Evolutionary conservation across 225 moss, liverwort and hornwort genomes (phyloP), one percentile per base, ranked within the genome.

Genomic region (Pleurozium schreberi): DNA sequence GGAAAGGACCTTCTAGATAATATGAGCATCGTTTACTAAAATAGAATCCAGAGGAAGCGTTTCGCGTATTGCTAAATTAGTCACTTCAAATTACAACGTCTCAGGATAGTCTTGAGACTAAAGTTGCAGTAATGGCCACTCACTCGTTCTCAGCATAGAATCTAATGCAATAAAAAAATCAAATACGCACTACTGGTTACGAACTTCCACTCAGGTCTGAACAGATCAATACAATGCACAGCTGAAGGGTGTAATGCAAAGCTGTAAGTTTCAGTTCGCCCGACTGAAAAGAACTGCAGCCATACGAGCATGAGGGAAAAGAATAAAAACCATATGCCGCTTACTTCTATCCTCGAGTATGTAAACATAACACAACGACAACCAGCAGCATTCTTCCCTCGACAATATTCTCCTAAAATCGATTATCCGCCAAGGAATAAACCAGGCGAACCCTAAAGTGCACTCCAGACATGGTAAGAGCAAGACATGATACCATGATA

Each of bases 401-500:
- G 18, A 82, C 42, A 33, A 78, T 36, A 34, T 34, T 68, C 78
- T 73, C 36, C 65, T 55, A 13, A n/a, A 85, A 78, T 69, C 21
- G 31, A n/a, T 55, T 45, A 12, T 40, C 49, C 57, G 28, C 78
- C 45, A 83, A 67, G 52, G 9, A 33, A 77, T 52, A 55, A 49
- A 83, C 71, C 85, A 71, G 84, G 80, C 18, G 79, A 89, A 89
- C 90, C 90, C 91, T 91, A 88, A 73, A 49, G 47, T 61, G 43
- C 53, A 82, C 68, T 84, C 70, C 67, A 74, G 34, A 42, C 49
- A 76, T 27, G 80, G 42, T 43, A 63, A 70, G 36, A 93, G 75
- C 52, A 81, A 59, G 82, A 34, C 50, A 43, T 12, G 42, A 88
- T 90, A 94, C 94, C 94, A 94, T 93, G 50, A 94, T 94, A 42